A percentile compares a stretch with the other conserved stretches of the same genome.
These are phyloP conservation scores for Quercus lobata DNA, from an alignment of 331 rosid genomes.

Conservation along the genomic window DNA sequence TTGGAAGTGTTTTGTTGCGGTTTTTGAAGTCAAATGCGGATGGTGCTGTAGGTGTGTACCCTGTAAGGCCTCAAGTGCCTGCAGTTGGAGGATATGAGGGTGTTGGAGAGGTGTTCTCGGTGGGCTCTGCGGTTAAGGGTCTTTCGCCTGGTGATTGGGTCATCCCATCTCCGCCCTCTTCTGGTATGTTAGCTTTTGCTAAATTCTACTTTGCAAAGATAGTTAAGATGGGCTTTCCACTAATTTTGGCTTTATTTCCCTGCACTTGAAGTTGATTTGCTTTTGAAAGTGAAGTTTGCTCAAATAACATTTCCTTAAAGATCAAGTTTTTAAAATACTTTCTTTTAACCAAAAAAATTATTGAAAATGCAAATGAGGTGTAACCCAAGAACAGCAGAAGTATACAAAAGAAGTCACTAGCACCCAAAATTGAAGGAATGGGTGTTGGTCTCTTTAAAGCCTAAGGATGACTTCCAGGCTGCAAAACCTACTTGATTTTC, in stretches of 20 bases:
- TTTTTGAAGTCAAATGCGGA: slow-evolving; percentile 2
- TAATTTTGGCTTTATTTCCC: not conserved
- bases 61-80: slow-evolving; percentile 80
- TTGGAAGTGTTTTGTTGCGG: not conserved
- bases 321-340: not conserved
- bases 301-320: not conserved
- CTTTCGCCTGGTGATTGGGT: slow-evolving; percentile 83
- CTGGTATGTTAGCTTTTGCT: slow-evolving; percentile 32
- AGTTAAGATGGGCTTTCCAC: not conserved
- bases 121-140: slow-evolving; percentile 59
- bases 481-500: not conserved
- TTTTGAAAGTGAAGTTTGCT: not conserved
- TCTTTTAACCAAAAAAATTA: not conserved
- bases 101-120: slow-evolving; percentile 71
- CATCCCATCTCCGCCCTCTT: slow-evolving; percentile 89
- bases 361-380: not conserved
- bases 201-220: not conserved
- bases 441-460: not conserved
- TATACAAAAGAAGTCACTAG: not conserved
- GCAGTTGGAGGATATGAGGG: slow-evolving; percentile 97
- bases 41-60: slow-evolving; percentile 61
- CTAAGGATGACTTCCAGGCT: not conserved
- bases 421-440: not conserved
- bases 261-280: not conserved
- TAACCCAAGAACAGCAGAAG: not conserved